phyloP scores from a whole-genome alignment of 192 early-diverging fungal species.

The Umbelopsis vinacea region DNA sequence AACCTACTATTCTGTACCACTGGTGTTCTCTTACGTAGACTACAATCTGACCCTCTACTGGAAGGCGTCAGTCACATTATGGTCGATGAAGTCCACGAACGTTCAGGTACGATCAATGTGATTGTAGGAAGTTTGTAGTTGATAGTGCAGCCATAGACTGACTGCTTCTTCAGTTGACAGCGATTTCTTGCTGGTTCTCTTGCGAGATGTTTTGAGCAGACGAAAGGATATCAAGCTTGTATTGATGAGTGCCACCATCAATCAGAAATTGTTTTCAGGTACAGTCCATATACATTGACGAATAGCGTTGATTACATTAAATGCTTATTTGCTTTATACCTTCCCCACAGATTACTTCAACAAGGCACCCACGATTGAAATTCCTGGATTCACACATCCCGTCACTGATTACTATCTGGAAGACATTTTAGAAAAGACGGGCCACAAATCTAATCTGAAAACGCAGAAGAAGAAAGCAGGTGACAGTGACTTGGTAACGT shows the following conservation, averaged over 20 bases:
- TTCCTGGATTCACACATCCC: slow-evolving; percentile 80
- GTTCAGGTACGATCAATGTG: slow-evolving; percentile 40
- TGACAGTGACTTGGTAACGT: slow-evolving; percentile 51
- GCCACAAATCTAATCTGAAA: slow-evolving; percentile 51
- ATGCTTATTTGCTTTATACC: not conserved
- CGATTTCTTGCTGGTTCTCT: slow-evolving; percentile 74
- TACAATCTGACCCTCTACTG: slow-evolving; percentile 67
- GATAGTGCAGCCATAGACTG: not conserved
- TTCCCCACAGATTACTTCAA: slow-evolving; percentile 52
- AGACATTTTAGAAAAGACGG: slow-evolving; percentile 65
- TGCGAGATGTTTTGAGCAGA: slow-evolving; percentile 59
- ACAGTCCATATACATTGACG: not conserved
- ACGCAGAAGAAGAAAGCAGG: slow-evolving; percentile 20
- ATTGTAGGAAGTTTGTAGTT: not conserved
- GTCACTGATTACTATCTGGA: slow-evolving; percentile 73
- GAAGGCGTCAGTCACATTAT: slow-evolving; percentile 73
- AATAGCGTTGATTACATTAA: not conserved
- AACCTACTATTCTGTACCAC: slow-evolving; percentile 45
- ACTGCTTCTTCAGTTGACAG: slow-evolving; percentile 55
- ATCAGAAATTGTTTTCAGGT: slow-evolving; percentile 62
- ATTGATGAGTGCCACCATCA: slow-evolving; percentile 80
- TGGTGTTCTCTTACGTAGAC: slow-evolving; percentile 70
- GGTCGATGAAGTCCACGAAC: slow-evolving; percentile 85
- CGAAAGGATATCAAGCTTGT: slow-evolving; percentile 64
- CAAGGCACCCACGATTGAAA: slow-evolving; percentile 62